A percentile compares a stretch with the other conserved stretches of the same genome.
phyloP scores from a whole-genome alignment of 1,284 basidiomycete genomes.

The Bjerkandera adusta region DNA sequence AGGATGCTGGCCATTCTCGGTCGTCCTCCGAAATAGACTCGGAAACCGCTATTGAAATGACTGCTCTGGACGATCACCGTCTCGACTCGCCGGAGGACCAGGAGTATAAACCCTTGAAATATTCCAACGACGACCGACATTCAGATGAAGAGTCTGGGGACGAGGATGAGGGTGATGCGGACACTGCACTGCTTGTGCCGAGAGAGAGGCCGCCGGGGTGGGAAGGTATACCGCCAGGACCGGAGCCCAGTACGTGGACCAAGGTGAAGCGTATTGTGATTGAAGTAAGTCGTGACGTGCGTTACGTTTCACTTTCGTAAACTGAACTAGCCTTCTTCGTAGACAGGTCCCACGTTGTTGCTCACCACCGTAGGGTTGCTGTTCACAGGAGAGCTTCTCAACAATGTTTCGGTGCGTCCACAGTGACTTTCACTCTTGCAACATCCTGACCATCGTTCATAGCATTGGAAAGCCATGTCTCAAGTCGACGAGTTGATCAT shows the following conservation, averaged over 20 bases:
- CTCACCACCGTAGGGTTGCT: constrained; percentile 73
- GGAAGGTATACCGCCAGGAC: constrained; percentile 21
- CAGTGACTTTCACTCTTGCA: constrained; percentile 1
- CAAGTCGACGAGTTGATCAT: constrained; percentile 95
- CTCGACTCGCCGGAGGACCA: constrained; percentile 29
- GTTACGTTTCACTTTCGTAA: constrained; percentile 6
- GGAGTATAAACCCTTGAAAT: constrained; percentile 15
- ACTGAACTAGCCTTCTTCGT: constrained; percentile 1
- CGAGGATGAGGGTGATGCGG: constrained; percentile 35
- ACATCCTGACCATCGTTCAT: constrained; percentile 5
- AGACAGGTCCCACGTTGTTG: constrained; percentile 74
- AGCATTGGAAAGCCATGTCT: constrained; percentile 89
- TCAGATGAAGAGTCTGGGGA: constrained; percentile 26
- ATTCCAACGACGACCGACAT: constrained; percentile 25
- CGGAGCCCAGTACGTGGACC: constrained; percentile 36
- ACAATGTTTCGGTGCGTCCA: constrained; percentile 74
- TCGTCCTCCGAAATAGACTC: constrained; percentile 19
- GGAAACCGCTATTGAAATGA: constrained; percentile 39
- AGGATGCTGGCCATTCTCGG: constrained; percentile 18
- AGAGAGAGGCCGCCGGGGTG: constrained; percentile 24
- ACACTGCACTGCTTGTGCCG: constrained; percentile 33
- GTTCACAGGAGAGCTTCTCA: constrained; percentile 87
- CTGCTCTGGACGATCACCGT: constrained; percentile 28
- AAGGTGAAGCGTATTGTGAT: constrained; percentile 60
- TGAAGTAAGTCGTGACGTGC: constrained; percentile 47